Evolutionary conservation across 2,329 filamentous ascomycete species (phyloP).

Genomic region (Cladophialophora exuberans): DNA sequence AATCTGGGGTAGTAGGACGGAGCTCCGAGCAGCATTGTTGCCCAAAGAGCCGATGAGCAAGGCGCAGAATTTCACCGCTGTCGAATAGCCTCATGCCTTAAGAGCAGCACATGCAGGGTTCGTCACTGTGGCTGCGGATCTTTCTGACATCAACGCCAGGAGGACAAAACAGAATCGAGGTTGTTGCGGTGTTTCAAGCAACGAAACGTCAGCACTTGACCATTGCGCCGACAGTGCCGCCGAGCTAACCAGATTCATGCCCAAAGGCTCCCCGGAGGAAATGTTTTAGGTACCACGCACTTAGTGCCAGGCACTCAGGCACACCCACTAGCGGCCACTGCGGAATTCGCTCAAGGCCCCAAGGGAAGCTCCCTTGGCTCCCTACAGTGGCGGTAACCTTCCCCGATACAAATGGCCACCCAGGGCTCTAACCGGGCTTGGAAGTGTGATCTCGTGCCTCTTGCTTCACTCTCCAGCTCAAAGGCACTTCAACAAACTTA

Average conservation of each 20-base stretch:
- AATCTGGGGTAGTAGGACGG: conserved; percentile 4
- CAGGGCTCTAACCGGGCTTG: no score
- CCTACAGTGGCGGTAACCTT: no score
- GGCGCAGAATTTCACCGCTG: not conserved
- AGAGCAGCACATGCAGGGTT: not conserved
- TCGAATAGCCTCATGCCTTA: not conserved
- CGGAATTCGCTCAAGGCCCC: no score
- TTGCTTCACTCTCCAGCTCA: no score
- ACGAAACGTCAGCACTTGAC: not conserved
- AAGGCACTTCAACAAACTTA: no score
- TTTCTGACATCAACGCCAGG: not conserved
- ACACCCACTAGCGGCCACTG: no score
- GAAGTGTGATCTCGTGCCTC: no score
- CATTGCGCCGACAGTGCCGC: not conserved
- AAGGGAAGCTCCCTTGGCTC: no score
- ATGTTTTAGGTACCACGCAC: no score
- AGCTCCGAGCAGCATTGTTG: conserved; percentile 2
- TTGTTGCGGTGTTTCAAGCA: not conserved
- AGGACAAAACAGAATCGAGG: not conserved
- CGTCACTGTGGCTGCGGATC: not conserved
- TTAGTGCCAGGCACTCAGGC: no score
- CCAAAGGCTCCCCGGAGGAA: no score
- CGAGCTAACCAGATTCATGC: not conserved
- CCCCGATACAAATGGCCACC: no score
- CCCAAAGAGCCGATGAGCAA: not conserved